Conservation (phyloP, 2,329 filamentous ascomycete genomes). For the Berkeleyomyces rouxiae region DNA sequence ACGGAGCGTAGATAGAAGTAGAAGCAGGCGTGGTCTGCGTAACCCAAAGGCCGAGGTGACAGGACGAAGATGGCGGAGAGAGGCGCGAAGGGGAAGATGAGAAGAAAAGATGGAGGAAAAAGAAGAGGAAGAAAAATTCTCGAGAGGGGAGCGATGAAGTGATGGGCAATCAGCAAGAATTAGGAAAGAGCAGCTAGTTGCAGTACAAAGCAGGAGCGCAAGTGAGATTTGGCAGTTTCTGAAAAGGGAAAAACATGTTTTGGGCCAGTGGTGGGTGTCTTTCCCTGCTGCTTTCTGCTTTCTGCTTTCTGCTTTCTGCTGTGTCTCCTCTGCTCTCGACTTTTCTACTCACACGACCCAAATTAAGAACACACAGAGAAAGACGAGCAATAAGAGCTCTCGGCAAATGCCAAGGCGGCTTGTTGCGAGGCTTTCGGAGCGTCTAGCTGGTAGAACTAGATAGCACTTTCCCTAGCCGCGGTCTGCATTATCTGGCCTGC, state of each 20-base stretch:
- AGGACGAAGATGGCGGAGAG: neutral
- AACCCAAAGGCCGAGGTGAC: neutral
- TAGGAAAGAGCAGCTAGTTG: neutral
- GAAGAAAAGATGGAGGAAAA: neutral
- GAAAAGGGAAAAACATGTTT: neutral
- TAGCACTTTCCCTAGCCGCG: neutral
- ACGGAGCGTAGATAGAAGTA: neutral
- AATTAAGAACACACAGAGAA: neutral
- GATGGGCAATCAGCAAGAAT: neutral
- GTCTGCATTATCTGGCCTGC: neutral
- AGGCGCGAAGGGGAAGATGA: neutral
- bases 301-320: neutral
- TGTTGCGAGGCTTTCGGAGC: neutral
- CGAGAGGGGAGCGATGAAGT: neutral
- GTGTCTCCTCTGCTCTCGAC: neutral
- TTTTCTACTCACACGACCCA: neutral
- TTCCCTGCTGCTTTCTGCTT: neutral
- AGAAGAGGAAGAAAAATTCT: neutral
- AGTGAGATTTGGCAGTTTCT: slow-evolving; percentile 1
- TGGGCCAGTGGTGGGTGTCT: neutral
- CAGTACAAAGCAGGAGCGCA: neutral
- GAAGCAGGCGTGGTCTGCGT: neutral
- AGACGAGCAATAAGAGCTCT: neutral
- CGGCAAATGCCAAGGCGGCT: neutral
- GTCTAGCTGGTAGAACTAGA: neutral